These are phyloP conservation scores for Crithidia brevicula DNA, from an alignment of 208 protist species.

Conservation along the genomic window DNA sequence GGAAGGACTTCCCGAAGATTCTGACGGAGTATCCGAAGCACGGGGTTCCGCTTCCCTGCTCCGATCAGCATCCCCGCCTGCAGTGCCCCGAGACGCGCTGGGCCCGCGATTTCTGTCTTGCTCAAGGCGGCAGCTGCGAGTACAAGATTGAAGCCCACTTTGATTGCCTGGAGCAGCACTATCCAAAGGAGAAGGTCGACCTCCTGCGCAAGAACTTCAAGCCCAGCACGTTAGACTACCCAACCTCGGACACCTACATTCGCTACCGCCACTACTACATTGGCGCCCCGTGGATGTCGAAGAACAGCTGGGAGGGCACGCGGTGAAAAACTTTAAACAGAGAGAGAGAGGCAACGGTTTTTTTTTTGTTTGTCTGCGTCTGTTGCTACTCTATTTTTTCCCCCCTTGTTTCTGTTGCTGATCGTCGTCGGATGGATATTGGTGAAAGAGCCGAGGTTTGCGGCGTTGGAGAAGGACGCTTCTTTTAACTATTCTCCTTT, in stretches of 20 bases:
- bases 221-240: conserved; percentile 85
- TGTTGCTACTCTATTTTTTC: too few species aligned
- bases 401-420: too few species aligned
- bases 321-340: conserved; percentile 38
- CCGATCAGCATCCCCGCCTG: conserved; percentile 75
- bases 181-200: conserved; percentile 82
- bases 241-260: conserved; percentile 86
- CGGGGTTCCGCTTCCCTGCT: conserved; percentile 79
- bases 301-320: conserved; percentile 80
- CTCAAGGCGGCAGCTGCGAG: conserved; percentile 83
- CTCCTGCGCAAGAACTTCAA: conserved; percentile 83
- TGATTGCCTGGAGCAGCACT: conserved; percentile 88
- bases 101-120: conserved; percentile 87
- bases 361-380: too few species aligned
- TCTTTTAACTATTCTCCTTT: neutral
- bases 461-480: too few species aligned
- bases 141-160: conserved; percentile 94
- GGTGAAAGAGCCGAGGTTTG: too few species aligned
- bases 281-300: conserved; percentile 67
- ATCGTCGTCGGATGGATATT: too few species aligned
- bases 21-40: conserved; percentile 83
- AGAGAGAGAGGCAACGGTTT: conserved; percentile 1
- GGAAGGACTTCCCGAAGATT: conserved; percentile 77
- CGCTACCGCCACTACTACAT: conserved; percentile 86
- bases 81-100: conserved; percentile 86